phyloP scores from a whole-genome alignment of 805 yeast genomes.

The Spathaspora gorwiae region DNA sequence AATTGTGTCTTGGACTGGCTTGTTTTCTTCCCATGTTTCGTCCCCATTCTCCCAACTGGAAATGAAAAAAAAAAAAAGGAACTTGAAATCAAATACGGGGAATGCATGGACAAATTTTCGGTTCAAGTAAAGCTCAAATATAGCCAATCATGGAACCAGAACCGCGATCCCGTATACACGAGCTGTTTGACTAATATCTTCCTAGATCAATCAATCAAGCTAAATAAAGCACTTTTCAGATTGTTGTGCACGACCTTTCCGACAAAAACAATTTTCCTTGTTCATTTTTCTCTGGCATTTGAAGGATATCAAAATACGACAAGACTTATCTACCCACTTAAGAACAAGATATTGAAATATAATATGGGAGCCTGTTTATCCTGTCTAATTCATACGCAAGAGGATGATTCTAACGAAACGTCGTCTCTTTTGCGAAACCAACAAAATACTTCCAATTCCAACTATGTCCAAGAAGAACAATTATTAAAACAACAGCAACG shows the following conservation, averaged over 20 bases:
- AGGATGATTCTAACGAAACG: slow-evolving; percentile 36
- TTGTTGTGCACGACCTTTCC: neutral
- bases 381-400: slow-evolving; percentile 36
- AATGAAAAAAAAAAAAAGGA: no score
- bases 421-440: slow-evolving; percentile 29
- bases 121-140: no score
- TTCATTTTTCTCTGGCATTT: neutral
- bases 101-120: no score
- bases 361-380: slow-evolving; percentile 48
- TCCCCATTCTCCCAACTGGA: no score
- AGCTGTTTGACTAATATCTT: no score
- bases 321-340: neutral
- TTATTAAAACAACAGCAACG: slow-evolving; percentile 38
- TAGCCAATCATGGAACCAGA: no score
- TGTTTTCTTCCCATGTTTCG: no score
- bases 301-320: neutral
- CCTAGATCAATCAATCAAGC: no score
- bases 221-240: no score
- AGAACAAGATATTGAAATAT: neutral
- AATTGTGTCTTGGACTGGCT: no score
- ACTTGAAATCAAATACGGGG: no score
- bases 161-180: no score
- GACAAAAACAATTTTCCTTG: neutral
- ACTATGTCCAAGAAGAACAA: slow-evolving; percentile 33
- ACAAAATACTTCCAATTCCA: slow-evolving; percentile 24